phyloP scores from a whole-genome alignment of 805 yeast genomes.

The Starmera amethionina region DNA sequence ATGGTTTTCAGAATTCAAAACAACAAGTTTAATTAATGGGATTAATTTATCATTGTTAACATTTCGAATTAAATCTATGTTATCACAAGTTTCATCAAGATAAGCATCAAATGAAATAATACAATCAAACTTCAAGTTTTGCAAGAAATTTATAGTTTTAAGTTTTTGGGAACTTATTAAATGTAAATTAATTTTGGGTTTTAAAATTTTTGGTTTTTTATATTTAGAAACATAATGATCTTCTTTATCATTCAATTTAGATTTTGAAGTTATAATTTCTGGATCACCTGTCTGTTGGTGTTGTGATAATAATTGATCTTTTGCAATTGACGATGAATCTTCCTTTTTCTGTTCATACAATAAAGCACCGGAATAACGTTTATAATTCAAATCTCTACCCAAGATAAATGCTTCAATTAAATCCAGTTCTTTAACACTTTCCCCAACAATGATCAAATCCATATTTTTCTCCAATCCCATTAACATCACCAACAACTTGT shows the following conservation, averaged over 20 bases:
- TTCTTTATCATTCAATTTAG: conserved; percentile 18
- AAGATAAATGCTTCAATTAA: conserved; percentile 66
- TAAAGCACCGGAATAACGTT: conserved; percentile 58
- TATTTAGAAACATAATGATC: conserved; percentile 8
- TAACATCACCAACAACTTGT: conserved; percentile 26
- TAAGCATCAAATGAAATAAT: conserved; percentile 41
- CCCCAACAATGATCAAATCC: conserved; percentile 41
- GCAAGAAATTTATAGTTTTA: conserved; percentile 18
- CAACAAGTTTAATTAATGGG: conserved; percentile 38
- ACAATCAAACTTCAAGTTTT: conserved; percentile 28
- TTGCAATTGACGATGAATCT: background rate
- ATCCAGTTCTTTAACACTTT: conserved; percentile 61
- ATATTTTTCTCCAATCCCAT: conserved; percentile 19
- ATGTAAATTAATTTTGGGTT: conserved; percentile 21
- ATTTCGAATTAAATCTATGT: conserved; percentile 18
- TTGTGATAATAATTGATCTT: background rate
- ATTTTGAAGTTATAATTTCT: conserved; percentile 15
- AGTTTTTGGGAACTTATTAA: conserved; percentile 38
- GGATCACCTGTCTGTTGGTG: conserved; percentile 1
- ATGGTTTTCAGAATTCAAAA: conserved; percentile 37
- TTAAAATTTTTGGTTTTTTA: conserved; percentile 7
- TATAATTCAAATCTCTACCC: conserved; percentile 61
- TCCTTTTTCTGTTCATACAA: conserved; percentile 30
- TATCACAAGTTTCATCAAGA: conserved; percentile 22
- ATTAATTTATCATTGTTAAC: conserved; percentile 14